phyloP scores from a whole-genome alignment of 106 monocot genomes.

The Dioscorea dumetorum region DNA sequence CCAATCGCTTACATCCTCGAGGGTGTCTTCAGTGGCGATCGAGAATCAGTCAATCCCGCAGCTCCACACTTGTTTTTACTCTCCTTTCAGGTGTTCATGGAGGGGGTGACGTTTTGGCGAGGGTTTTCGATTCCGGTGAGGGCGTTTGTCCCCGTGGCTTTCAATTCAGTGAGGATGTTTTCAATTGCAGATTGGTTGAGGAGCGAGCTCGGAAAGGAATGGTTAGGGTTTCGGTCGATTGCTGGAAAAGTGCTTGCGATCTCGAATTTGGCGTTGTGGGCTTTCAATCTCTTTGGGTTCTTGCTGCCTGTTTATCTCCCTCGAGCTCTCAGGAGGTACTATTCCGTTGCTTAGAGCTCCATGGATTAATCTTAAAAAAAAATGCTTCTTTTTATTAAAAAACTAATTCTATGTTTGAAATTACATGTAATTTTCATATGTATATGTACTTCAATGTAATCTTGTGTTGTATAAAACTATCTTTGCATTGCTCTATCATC shows the following conservation, averaged over 20 bases:
- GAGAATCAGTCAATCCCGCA: constrained; percentile 23
- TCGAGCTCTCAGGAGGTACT: constrained; percentile 34
- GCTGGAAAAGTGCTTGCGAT: constrained; percentile 34
- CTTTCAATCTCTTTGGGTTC: constrained; percentile 59
- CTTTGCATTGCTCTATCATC: too few species aligned
- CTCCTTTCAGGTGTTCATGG: constrained; percentile 35
- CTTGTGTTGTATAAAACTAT: too few species aligned
- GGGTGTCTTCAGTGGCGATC: constrained; percentile 36
- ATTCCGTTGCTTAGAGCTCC: background rate
- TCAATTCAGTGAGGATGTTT: constrained; percentile 45
- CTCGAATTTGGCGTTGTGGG: constrained; percentile 48
- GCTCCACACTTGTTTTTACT: constrained; percentile 60
- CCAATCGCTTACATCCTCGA: constrained; percentile 50
- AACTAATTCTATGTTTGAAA: too few species aligned
- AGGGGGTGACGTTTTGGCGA: constrained; percentile 24
- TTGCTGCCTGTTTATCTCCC: constrained; percentile 57
- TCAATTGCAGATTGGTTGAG: constrained; percentile 42
- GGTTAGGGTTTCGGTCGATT: constrained; percentile 10
- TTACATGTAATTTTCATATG: too few species aligned
- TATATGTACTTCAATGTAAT: too few species aligned
- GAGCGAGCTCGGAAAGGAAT: constrained; percentile 18
- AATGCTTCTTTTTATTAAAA: too few species aligned
- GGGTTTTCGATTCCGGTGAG: constrained; percentile 32
- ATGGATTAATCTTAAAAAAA: too few species aligned
- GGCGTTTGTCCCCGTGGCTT: constrained; percentile 52